phyloP scores from a whole-genome alignment of 306 rosid genomes.

The Notholithocarpus densiflorus region DNA sequence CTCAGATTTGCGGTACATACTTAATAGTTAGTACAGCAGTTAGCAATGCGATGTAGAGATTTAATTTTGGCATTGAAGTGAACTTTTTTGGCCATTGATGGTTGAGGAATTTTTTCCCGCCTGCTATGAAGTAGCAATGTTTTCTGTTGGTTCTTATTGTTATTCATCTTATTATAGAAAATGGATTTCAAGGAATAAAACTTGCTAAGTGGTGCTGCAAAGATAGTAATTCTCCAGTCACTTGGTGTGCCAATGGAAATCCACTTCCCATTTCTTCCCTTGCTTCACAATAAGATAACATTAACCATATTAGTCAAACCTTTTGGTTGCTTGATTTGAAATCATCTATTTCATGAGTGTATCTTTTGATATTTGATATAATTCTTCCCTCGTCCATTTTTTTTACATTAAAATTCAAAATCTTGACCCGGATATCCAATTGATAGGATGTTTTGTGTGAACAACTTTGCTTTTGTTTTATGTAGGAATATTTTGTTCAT shows the following conservation, averaged over 20 bases:
- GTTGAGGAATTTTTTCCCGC: not conserved
- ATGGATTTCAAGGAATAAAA: not conserved
- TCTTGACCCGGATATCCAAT: not conserved
- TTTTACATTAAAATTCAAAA: not conserved
- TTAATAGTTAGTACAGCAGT: not conserved
- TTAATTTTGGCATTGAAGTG: not conserved
- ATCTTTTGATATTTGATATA: not conserved
- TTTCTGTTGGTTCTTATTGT: not conserved
- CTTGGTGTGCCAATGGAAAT: not conserved
- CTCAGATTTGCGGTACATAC: not conserved
- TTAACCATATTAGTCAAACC: too few relatives aligned
- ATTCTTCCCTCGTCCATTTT: not conserved
- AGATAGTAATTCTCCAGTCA: too few relatives aligned
- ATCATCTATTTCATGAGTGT: not conserved
- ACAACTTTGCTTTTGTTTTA: not conserved
- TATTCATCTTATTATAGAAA: not conserved
- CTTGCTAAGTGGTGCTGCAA: not conserved
- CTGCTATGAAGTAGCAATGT: not conserved
- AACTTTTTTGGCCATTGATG: not conserved
- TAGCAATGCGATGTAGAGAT: not conserved
- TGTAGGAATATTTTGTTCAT: not conserved
- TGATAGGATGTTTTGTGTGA: not conserved
- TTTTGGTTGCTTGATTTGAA: not conserved
- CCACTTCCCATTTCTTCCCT: not conserved
- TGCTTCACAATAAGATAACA: not conserved